A percentile compares a stretch with the other conserved stretches of the same genome.
Evolutionary conservation across 1,284 basidiomycete species (phyloP).

Genomic region (Cryptococcus jaspeensis): DNA sequence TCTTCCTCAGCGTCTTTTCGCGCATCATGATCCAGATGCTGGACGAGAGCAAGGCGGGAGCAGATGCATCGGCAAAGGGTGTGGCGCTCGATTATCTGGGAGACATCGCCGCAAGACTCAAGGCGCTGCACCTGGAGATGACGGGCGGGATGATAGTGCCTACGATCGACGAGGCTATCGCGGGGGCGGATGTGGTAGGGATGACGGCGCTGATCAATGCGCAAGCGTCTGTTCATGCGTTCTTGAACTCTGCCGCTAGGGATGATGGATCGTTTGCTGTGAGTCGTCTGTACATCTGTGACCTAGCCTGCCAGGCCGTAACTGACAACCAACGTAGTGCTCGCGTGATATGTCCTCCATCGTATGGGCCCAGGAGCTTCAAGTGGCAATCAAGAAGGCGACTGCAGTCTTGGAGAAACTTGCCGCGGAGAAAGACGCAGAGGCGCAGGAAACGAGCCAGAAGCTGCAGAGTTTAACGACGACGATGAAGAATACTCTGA

Average conservation of each 20-base stretch:
- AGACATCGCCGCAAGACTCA: constrained; percentile 78
- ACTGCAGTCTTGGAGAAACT: constrained; percentile 34
- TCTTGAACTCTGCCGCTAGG: constrained; percentile 24
- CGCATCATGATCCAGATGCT: constrained; percentile 77
- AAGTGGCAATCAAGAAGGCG: constrained; percentile 25
- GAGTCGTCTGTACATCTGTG: constrained; percentile 3
- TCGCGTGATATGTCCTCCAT: constrained; percentile 35
- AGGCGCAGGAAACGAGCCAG: constrained; percentile 24
- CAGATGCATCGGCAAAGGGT: constrained; percentile 75
- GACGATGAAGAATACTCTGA: constrained; percentile 20
- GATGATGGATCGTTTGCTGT: constrained; percentile 41
- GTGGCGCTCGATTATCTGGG: constrained; percentile 92
- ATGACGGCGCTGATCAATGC: constrained; percentile 59
- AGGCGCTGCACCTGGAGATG: constrained; percentile 53
- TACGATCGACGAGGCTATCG: constrained; percentile 70
- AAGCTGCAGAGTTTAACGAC: constrained; percentile 24
- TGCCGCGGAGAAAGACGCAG: constrained; percentile 28
- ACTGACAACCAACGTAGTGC: constrained; percentile 12
- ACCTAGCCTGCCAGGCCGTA: background rate
- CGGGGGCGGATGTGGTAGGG: constrained; percentile 56
- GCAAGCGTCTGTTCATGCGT: constrained; percentile 55
- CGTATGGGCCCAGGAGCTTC: constrained; percentile 42
- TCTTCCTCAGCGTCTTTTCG: constrained; percentile 73
- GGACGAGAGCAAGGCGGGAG: constrained; percentile 72
- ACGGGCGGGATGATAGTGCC: constrained; percentile 32